Conservation (phyloP, 305 asterid species). For the Coffea humblotiana region DNA sequence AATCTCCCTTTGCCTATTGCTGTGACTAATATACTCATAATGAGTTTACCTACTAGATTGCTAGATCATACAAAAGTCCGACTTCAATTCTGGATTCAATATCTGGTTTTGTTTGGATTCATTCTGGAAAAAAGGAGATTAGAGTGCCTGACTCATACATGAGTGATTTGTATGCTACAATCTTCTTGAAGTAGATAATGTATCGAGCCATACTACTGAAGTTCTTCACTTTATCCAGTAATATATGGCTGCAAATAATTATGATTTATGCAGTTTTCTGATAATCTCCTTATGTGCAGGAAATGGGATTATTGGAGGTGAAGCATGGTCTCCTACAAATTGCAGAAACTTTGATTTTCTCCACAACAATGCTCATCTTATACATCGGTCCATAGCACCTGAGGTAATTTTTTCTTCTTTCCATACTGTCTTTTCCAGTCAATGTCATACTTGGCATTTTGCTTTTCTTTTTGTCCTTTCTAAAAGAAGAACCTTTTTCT, state of each 20-base stretch:
- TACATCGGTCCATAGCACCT: slow-evolving; percentile 89
- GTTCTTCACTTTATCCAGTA: neutral
- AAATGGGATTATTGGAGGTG: slow-evolving; percentile 94
- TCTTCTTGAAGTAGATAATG: neutral
- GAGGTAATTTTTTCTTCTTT: slow-evolving; percentile 52
- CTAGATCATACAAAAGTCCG: neutral
- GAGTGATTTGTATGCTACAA: neutral
- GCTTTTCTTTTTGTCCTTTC: neutral
- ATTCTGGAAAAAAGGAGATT: neutral
- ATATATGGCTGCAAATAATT: slow-evolving; percentile 3
- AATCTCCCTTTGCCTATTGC: neutral
- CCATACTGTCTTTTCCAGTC: neutral
- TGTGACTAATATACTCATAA: neutral
- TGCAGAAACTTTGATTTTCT: slow-evolving; percentile 95
- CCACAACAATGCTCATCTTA: slow-evolving; percentile 88
- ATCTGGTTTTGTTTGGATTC: neutral
- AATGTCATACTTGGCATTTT: neutral
- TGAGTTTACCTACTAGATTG: neutral
- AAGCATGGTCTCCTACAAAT: slow-evolving; percentile 96
- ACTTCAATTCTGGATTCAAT: neutral
- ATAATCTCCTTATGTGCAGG: slow-evolving; percentile 48
- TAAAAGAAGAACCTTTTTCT: no score
- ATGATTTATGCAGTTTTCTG: neutral
- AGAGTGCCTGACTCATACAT: neutral
- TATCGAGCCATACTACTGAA: neutral